These are phyloP conservation scores for Tarenaya hassleriana DNA, from an alignment of 345 rosid species.

Conservation along the genomic window DNA sequence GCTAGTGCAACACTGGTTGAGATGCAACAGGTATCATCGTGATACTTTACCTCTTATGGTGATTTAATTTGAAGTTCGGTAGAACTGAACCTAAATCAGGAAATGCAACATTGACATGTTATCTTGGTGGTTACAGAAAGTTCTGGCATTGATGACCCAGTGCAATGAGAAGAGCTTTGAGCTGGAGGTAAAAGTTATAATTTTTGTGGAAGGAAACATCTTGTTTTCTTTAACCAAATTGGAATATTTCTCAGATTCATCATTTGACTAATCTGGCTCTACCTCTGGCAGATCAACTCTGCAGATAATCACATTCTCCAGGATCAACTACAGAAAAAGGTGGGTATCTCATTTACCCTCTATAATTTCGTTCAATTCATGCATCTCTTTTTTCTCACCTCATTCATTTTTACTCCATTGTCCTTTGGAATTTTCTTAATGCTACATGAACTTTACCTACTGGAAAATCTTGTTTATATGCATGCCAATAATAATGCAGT, in stretches of 20 bases:
- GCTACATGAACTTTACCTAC: no score
- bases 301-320: constrained; percentile 98
- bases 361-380: no score
- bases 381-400: no score
- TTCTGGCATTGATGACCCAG: constrained; percentile 84
- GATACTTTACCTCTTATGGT: constrained; percentile 12
- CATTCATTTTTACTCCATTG: no score
- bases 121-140: constrained; percentile 54
- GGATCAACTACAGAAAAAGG: constrained; percentile 94
- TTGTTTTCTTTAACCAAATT: constrained; percentile 13
- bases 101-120: no score
- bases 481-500: constrained; percentile 46
- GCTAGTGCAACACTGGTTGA: constrained; percentile 85
- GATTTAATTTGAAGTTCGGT: background rate
- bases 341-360: no score
- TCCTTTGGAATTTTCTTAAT: no score
- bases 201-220: background rate
- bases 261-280: constrained; percentile 25
- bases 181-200: constrained; percentile 61
- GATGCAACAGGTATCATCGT: constrained; percentile 94
- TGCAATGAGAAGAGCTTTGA: constrained; percentile 95
- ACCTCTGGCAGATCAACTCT: constrained; percentile 59
- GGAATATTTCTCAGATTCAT: constrained; percentile 13
- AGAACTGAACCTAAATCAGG: background rate
- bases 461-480: no score